These are phyloP conservation scores for Colletotrichum navitas DNA, from an alignment of 2,329 filamentous ascomycete genomes.

Conservation along the genomic window DNA sequence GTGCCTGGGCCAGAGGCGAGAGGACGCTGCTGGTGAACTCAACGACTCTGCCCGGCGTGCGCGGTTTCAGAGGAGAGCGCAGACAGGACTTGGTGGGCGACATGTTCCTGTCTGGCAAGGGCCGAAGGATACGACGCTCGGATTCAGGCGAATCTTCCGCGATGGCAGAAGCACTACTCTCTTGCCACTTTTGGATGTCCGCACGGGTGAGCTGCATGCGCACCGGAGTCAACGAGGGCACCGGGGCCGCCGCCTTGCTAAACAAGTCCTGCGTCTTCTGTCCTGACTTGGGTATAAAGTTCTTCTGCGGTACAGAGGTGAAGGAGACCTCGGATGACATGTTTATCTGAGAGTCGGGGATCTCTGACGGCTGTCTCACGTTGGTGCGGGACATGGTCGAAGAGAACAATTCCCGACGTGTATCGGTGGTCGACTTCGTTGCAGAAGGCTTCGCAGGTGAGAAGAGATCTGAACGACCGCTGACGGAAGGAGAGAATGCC, in stretches of 20 bases:
- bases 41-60: slow-evolving; percentile 69
- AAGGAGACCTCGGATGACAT: slow-evolving; percentile 51
- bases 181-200: slow-evolving; percentile 58
- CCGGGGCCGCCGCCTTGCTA: slow-evolving; percentile 48
- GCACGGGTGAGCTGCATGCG: slow-evolving; percentile 57
- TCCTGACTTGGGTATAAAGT: slow-evolving; percentile 61
- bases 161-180: slow-evolving; percentile 54
- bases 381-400: slow-evolving; percentile 9
- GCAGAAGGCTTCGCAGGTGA: slow-evolving; percentile 49
- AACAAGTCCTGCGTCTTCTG: slow-evolving; percentile 56
- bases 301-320: slow-evolving; percentile 60
- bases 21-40: slow-evolving; percentile 67
- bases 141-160: slow-evolving; percentile 55
- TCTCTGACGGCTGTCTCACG: slow-evolving; percentile 26
- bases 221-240: slow-evolving; percentile 52
- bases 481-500: slow-evolving; percentile 50
- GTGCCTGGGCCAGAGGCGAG: slow-evolving; percentile 59
- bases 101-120: slow-evolving; percentile 63
- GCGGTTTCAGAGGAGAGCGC: slow-evolving; percentile 68
- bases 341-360: slow-evolving; percentile 46
- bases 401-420: slow-evolving; percentile 28
- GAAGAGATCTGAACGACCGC: slow-evolving; percentile 51
- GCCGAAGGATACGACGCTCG: slow-evolving; percentile 58
- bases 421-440: slow-evolving; percentile 9
- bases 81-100: slow-evolving; percentile 70